Conservation (phyloP, 164 flowering plant genomes). For the Piper betle region DNA sequence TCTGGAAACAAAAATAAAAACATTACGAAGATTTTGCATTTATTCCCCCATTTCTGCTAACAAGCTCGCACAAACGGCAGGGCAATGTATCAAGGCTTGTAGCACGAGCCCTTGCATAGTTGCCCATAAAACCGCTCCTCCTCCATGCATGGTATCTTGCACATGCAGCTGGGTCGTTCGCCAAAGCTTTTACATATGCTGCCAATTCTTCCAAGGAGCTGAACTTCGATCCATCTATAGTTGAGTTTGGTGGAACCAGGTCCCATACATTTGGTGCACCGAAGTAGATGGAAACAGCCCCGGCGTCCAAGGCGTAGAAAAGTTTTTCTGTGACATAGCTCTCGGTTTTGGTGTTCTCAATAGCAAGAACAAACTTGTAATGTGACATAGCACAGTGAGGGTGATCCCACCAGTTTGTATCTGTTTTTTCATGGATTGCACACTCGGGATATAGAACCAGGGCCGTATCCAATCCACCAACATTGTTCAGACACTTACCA, state of each 20-base stretch:
- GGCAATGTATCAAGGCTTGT: conserved; percentile 83
- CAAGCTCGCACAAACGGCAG: conserved; percentile 73
- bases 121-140: conserved; percentile 76
- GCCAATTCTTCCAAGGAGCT: conserved; percentile 65
- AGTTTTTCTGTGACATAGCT: conserved; percentile 97
- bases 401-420: conserved; percentile 81
- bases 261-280: conserved; percentile 93
- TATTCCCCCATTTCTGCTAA: conserved; percentile 21
- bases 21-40: too few species aligned
- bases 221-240: conserved; percentile 77
- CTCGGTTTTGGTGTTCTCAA: conserved; percentile 56
- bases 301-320: conserved; percentile 92
- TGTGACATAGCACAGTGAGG: too few species aligned
- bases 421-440: conserved; percentile 22
- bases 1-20: too few species aligned
- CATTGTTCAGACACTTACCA: conserved; percentile 95
- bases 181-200: conserved; percentile 61
- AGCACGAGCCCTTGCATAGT: conserved; percentile 58
- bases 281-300: conserved; percentile 87
- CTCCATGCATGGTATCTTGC: conserved; percentile 98
- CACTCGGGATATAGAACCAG: conserved; percentile 73
- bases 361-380: too few species aligned
- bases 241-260: conserved; percentile 87
- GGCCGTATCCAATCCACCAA: conserved; percentile 77
- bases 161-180: conserved; percentile 80